phyloP scores from a whole-genome alignment of 495 filamentous ascomycete genomes.

The Penicillium subrubescens region DNA sequence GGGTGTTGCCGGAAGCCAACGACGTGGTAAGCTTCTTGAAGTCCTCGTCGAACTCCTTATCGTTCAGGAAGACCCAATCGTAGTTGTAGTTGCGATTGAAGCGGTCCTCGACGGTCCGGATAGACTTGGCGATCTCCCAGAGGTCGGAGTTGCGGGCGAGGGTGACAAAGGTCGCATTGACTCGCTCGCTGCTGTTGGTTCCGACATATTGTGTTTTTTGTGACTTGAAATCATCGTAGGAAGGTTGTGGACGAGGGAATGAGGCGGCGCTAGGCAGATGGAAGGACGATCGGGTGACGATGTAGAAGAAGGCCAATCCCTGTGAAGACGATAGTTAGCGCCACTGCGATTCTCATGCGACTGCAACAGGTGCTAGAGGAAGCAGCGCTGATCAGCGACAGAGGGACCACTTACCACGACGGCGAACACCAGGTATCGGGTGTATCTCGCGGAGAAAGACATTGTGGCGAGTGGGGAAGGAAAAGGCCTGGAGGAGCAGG shows the following conservation, averaged over 20 bases:
- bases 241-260: slow-evolving; percentile 23
- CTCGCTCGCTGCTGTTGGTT: slow-evolving; percentile 61
- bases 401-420: slow-evolving; percentile 66
- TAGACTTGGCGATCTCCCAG: slow-evolving; percentile 95
- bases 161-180: slow-evolving; percentile 97
- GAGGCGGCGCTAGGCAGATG: slow-evolving; percentile 39
- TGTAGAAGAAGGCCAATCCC: slow-evolving; percentile 75
- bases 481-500: slow-evolving; percentile 10
- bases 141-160: slow-evolving; percentile 89
- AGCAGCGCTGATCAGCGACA: background rate
- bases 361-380: background rate
- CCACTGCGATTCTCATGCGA: background rate
- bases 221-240: slow-evolving; percentile 34
- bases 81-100: slow-evolving; percentile 97
- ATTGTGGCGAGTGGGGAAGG: slow-evolving; percentile 46
- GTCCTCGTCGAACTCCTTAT: slow-evolving; percentile 84
- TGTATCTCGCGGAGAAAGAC: slow-evolving; percentile 68
- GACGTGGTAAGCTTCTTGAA: slow-evolving; percentile 92
- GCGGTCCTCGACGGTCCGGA: slow-evolving; percentile 92
- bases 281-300: slow-evolving; percentile 73
- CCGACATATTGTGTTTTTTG: slow-evolving; percentile 42
- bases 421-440: slow-evolving; percentile 88
- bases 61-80: slow-evolving; percentile 99
- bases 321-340: slow-evolving; percentile 30
- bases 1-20: slow-evolving; percentile 85